These are phyloP conservation scores for Osmanthus fragrans DNA, from an alignment of 257 asterid species.

Conservation along the genomic window DNA sequence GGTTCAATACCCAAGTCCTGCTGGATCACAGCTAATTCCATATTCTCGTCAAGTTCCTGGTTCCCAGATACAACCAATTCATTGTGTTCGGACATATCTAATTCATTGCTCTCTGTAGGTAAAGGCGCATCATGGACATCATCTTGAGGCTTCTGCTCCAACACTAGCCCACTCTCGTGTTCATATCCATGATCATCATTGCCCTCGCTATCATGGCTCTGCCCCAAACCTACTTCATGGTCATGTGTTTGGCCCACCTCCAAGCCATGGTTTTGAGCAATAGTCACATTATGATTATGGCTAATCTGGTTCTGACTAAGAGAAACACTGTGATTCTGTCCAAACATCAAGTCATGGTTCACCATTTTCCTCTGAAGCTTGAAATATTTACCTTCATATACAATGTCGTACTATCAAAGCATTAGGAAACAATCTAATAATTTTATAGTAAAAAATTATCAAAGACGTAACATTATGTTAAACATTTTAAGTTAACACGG, in stretches of 20 bases:
- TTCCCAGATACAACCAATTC: constrained; percentile 53
- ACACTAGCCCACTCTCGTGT: constrained; percentile 45
- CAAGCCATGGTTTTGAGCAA: constrained; percentile 53
- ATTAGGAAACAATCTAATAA: neutral
- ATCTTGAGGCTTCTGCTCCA: constrained; percentile 64
- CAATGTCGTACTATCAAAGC: constrained; percentile 3
- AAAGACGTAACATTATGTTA: neutral
- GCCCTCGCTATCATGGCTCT: constrained; percentile 40
- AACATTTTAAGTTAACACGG: neutral
- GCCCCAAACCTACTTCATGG: constrained; percentile 43
- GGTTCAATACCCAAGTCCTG: constrained; percentile 59
- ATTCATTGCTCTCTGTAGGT: constrained; percentile 49
- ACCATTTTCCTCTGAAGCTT: constrained; percentile 42
- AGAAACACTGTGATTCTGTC: constrained; percentile 43
- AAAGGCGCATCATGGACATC: constrained; percentile 42
- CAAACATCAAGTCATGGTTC: constrained; percentile 56
- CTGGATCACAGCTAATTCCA: constrained; percentile 72
- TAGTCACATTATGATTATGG: constrained; percentile 48
- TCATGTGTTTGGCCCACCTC: constrained; percentile 53
- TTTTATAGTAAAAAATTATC: neutral
- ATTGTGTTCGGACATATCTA: constrained; percentile 57
- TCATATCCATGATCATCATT: constrained; percentile 54
- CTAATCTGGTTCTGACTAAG: constrained; percentile 58
- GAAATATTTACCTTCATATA: constrained; percentile 23
- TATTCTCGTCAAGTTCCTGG: constrained; percentile 68